These are phyloP conservation scores for Aspergillus cejpii DNA, from an alignment of 2,329 filamentous ascomycete species.

Conservation along the genomic window DNA sequence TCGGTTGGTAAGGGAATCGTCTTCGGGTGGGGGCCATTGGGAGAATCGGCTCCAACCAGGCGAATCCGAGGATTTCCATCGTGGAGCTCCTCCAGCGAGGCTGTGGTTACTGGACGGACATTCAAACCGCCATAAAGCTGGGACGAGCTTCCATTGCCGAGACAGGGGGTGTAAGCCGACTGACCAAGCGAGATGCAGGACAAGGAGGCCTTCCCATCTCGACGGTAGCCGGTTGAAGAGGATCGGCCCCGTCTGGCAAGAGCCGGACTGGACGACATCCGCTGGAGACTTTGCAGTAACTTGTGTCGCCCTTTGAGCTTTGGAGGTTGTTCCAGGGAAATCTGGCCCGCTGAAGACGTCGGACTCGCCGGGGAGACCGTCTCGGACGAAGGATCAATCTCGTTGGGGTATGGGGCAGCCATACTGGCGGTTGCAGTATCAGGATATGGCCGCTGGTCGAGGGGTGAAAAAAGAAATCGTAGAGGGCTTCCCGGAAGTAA, in stretches of 20 bases:
- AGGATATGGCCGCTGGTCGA: background rate
- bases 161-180: conserved; percentile 48
- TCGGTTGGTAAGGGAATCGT: conserved; percentile 61
- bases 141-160: conserved; percentile 50
- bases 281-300: conserved; percentile 66
- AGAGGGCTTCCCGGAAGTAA: background rate
- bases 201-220: conserved; percentile 55
- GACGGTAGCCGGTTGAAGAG: conserved; percentile 62
- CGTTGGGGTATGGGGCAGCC: conserved; percentile 26
- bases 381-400: conserved; percentile 29
- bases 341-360: conserved; percentile 29
- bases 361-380: conserved; percentile 31
- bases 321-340: conserved; percentile 39
- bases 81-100: conserved; percentile 44
- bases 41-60: conserved; percentile 47
- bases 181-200: conserved; percentile 58
- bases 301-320: conserved; percentile 64
- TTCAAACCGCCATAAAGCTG: conserved; percentile 53
- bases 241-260: conserved; percentile 58
- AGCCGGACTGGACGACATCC: conserved; percentile 74
- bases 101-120: conserved; percentile 50
- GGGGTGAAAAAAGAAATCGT: background rate
- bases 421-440: conserved; percentile 18
- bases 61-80: conserved; percentile 52
- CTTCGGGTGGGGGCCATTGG: conserved; percentile 34